A percentile compares a stretch with the other conserved stretches of the same genome.
Conservation (phyloP, 2,329 filamentous ascomycete species). For the Juglanconis juglandina region DNA sequence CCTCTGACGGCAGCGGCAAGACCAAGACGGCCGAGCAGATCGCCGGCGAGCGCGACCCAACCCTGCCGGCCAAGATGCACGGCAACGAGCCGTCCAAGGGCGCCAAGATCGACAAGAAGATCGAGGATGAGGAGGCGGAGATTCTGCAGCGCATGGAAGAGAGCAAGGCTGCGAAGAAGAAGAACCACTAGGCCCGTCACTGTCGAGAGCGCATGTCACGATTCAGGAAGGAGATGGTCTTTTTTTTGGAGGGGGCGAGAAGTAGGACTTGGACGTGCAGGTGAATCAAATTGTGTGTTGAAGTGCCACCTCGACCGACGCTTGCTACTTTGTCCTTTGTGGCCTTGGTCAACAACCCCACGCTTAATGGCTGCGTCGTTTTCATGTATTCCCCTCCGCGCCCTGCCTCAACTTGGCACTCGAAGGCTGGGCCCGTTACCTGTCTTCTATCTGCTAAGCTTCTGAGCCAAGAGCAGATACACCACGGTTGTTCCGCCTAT, state of each 20-base stretch:
- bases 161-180: constrained; percentile 17
- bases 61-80: constrained; percentile 51
- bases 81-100: constrained; percentile 72
- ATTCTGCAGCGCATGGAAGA: constrained; percentile 50
- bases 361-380: neutral
- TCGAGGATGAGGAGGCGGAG: constrained; percentile 66
- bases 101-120: constrained; percentile 68
- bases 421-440: no score
- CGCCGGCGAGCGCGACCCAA: constrained; percentile 22
- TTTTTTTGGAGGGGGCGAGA: neutral
- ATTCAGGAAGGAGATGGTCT: neutral
- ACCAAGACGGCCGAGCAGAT: constrained; percentile 28
- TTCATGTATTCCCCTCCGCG: neutral
- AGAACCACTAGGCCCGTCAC: constrained; percentile 13
- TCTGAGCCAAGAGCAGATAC: no score
- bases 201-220: neutral
- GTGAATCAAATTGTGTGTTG: neutral
- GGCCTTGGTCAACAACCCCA: no score
- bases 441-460: no score
- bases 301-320: no score
- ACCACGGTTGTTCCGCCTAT: no score
- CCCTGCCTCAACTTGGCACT: neutral
- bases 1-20: constrained; percentile 19
- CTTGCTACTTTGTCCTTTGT: no score
- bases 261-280: neutral